These are phyloP conservation scores for Dryas drummondii DNA, from an alignment of 306 rosid species.

Conservation along the genomic window DNA sequence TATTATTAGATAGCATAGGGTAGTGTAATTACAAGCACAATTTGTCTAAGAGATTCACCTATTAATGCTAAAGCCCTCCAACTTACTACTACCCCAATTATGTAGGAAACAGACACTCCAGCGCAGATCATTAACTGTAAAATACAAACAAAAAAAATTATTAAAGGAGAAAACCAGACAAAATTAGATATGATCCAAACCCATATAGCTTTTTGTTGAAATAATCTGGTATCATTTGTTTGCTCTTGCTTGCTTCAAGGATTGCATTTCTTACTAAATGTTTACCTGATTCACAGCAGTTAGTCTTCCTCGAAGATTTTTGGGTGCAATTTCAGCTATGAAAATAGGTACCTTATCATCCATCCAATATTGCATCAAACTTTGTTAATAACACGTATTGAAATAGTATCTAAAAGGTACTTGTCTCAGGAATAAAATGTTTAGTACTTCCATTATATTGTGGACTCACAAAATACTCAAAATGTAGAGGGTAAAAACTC, in stretches of 20 bases:
- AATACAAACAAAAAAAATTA: background rate
- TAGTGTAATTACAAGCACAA: conserved; percentile 9
- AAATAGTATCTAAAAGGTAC: background rate
- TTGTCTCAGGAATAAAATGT: background rate
- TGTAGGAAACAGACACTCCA: conserved; percentile 67
- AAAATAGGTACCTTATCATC: conserved; percentile 72
- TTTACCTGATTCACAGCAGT: conserved; percentile 87
- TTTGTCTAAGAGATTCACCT: conserved; percentile 39
- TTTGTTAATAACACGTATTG: background rate
- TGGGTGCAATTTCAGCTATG: conserved; percentile 89
- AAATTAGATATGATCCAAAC: background rate
- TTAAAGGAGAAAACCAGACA: background rate
- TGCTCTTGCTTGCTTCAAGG: background rate
- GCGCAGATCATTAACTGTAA: conserved; percentile 65
- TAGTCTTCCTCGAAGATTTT: conserved; percentile 78
- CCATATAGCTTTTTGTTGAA: background rate
- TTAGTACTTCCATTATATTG: background rate
- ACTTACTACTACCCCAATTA: conserved; percentile 68
- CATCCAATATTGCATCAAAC: conserved; percentile 26
- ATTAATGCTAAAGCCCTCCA: conserved; percentile 77
- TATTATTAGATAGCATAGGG: background rate
- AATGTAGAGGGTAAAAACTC: background rate
- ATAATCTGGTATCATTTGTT: background rate
- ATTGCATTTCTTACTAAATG: background rate
- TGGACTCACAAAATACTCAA: background rate